A percentile compares a stretch with the other conserved stretches of the same genome.
Evolutionary conservation across 2,329 filamentous ascomycete genomes (phyloP).

Genomic region (Ploettnerulaceae sp.): DNA sequence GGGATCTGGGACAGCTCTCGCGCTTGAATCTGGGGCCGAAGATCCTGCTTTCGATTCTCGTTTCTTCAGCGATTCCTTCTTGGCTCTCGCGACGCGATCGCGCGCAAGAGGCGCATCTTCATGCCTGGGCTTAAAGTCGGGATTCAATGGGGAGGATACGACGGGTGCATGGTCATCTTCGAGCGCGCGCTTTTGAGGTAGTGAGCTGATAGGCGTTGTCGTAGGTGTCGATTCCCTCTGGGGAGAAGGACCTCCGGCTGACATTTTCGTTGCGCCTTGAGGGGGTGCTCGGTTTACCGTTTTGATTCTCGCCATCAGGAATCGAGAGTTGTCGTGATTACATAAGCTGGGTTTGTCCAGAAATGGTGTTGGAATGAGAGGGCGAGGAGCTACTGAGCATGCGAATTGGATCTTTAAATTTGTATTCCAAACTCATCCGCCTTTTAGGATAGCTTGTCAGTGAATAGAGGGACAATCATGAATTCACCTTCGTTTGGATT

Average conservation of each 20-base stretch:
- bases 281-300: background rate
- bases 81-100: slow-evolving; percentile 42
- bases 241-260: slow-evolving; percentile 11
- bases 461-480: no score
- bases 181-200: slow-evolving; percentile 61
- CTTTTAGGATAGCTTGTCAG: no score
- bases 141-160: slow-evolving; percentile 70
- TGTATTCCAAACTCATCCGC: no score
- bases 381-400: no score
- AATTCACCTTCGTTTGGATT: no score
- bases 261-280: slow-evolving; percentile 9
- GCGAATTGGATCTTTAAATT: no score
- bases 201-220: slow-evolving; percentile 37
- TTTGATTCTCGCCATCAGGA: slow-evolving; percentile 1
- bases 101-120: slow-evolving; percentile 30
- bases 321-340: background rate
- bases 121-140: slow-evolving; percentile 48
- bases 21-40: slow-evolving; percentile 42
- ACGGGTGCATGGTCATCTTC: slow-evolving; percentile 67
- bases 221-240: slow-evolving; percentile 39
- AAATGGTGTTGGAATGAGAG: background rate
- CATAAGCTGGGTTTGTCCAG: background rate
- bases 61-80: slow-evolving; percentile 66
- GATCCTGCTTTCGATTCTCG: slow-evolving; percentile 53
- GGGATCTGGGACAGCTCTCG: slow-evolving; percentile 53